phyloP scores from a whole-genome alignment of 2,329 filamentous ascomycete species.

The Tolypocladium sp. region DNA sequence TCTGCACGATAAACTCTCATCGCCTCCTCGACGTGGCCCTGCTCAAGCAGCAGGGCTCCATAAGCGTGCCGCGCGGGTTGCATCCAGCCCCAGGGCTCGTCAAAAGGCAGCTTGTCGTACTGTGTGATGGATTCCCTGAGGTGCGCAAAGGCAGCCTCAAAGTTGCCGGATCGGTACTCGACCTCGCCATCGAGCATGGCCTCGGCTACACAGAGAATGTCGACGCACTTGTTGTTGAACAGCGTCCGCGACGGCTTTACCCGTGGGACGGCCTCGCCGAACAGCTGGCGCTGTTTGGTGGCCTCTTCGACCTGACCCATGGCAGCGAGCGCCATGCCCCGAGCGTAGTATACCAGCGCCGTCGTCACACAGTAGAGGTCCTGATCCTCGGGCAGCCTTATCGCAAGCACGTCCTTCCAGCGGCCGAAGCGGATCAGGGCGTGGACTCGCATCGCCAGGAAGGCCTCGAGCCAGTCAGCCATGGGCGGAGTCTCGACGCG shows the following conservation, averaged over 20 bases:
- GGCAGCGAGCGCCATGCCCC: constrained; percentile 57
- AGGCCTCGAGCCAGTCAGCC: constrained; percentile 71
- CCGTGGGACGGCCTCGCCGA: constrained; percentile 36
- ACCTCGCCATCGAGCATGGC: constrained; percentile 68
- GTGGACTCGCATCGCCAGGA: constrained; percentile 58
- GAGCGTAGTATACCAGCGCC: constrained; percentile 59
- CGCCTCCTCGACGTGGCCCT: constrained; percentile 48
- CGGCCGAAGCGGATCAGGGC: constrained; percentile 63
- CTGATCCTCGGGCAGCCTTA: constrained; percentile 47
- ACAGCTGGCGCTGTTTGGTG: constrained; percentile 36
- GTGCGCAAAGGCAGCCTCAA: constrained; percentile 47
- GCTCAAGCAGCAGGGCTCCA: constrained; percentile 60
- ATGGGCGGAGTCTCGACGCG: constrained; percentile 59
- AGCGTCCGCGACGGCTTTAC: constrained; percentile 50
- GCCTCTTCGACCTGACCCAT: constrained; percentile 46
- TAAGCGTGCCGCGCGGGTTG: constrained; percentile 63
- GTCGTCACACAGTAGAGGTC: constrained; percentile 60
- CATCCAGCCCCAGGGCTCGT: constrained; percentile 77
- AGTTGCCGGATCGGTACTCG: constrained; percentile 55
- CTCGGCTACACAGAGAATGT: constrained; percentile 55
- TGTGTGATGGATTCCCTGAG: constrained; percentile 47
- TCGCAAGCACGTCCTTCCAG: constrained; percentile 56
- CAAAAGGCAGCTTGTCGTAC: constrained; percentile 57
- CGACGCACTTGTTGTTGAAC: constrained; percentile 29
- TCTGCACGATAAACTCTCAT: constrained; percentile 50